A percentile compares a stretch with the other conserved stretches of the same genome.
These are phyloP conservation scores for Rubia yunnanensis DNA, from an alignment of 257 asterid genomes.

Conservation along the genomic window DNA sequence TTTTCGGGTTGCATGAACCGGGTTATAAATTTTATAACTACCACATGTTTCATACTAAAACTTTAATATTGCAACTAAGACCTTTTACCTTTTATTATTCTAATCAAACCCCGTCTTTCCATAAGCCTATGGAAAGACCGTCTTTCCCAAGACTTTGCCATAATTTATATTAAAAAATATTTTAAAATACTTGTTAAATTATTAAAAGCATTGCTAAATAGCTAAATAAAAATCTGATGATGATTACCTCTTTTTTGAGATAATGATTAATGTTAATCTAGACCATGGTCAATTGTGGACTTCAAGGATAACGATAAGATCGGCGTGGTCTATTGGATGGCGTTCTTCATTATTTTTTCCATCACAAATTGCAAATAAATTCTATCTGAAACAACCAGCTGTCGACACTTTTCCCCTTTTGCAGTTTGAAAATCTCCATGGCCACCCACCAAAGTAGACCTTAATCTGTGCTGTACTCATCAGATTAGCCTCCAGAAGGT, in stretches of 20 bases:
- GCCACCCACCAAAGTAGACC: not conserved
- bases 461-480: not conserved
- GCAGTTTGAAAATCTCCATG: not conserved
- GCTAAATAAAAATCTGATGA: no score
- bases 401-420: not conserved
- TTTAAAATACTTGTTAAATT: not conserved
- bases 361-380: not conserved
- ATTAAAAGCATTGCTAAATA: no score
- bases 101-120: no score
- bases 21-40: no score
- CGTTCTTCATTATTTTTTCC: not conserved
- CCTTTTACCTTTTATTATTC: no score
- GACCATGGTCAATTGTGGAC: not conserved
- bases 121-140: no score
- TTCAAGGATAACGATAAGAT: slow-evolving; percentile 7
- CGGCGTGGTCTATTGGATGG: not conserved
- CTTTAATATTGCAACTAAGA: no score
- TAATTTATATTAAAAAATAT: no score
- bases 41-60: no score
- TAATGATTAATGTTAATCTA: not conserved
- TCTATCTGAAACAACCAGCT: not conserved
- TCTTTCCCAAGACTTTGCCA: no score
- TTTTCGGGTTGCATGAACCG: no score
- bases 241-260: no score
- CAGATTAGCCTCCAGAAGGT: not conserved